Conservation (phyloP, 352 stramenopile species). For the Peronospora destructor region DNA sequence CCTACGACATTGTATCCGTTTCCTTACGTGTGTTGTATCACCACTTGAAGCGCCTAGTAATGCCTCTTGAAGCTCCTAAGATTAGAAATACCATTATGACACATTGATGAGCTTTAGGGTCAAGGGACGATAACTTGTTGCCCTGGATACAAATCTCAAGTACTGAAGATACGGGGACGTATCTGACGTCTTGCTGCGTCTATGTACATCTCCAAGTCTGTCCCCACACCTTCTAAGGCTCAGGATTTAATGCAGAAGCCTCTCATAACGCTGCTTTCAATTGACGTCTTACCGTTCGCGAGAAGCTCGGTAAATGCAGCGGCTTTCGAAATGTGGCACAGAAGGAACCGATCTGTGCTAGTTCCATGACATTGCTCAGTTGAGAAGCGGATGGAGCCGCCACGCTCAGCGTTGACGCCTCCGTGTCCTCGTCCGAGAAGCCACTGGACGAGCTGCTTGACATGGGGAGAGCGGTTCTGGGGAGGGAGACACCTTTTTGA, state of each 20-base stretch:
- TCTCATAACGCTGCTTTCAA: not conserved
- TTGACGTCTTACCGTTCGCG: constrained; percentile 52
- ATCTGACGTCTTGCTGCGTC: constrained; percentile 7
- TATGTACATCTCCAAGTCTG: not conserved
- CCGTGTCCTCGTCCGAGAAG: constrained; percentile 33
- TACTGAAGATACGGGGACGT: constrained; percentile 10
- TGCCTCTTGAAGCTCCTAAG: constrained; percentile 59
- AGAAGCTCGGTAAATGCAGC: constrained; percentile 63
- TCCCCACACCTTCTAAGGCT: constrained; percentile 4
- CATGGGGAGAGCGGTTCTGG: constrained; percentile 28
- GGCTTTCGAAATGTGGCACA: constrained; percentile 61
- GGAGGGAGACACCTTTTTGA: constrained; percentile 7
- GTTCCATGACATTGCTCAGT: constrained; percentile 37
- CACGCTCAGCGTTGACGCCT: constrained; percentile 8
- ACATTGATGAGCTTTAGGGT: constrained; percentile 16
- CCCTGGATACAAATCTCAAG: constrained; percentile 30
- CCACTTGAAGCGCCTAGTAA: constrained; percentile 39
- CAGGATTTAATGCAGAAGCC: constrained; percentile 9
- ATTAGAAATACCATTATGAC: constrained; percentile 16
- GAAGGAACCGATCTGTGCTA: constrained; percentile 76
- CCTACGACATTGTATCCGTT: not conserved
- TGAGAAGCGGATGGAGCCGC: constrained; percentile 15
- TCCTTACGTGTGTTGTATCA: constrained; percentile 42
- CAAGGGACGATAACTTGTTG: constrained; percentile 3
- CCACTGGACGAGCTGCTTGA: constrained; percentile 44